Conservation (phyloP, 164 flowering plant species). For the Dillenia suffruticosa region DNA sequence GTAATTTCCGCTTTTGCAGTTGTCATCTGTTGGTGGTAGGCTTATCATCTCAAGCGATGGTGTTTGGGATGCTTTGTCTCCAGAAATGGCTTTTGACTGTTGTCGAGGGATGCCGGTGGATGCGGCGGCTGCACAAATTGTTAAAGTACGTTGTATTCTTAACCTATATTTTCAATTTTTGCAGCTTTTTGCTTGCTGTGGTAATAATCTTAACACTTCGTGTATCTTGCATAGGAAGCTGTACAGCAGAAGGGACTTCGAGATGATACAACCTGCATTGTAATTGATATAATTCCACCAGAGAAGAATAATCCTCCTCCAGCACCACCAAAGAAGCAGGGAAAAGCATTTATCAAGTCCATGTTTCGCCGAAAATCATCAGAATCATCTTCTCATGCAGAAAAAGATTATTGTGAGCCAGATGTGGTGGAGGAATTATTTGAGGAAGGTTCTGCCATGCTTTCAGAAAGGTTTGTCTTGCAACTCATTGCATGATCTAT, state of each 20-base stretch:
- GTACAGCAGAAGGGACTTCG: constrained; percentile 72
- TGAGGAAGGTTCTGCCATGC: constrained; percentile 96
- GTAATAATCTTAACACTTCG: constrained; percentile 1
- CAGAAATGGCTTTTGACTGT: constrained; percentile 71
- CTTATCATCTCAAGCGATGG: constrained; percentile 94
- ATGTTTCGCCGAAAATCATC: constrained; percentile 70
- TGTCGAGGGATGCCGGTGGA: constrained; percentile 83
- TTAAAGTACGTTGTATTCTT: constrained; percentile 45
- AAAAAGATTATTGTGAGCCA: constrained; percentile 58
- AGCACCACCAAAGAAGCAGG: constrained; percentile 73
- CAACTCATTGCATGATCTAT: neutral
- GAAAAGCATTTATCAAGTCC: constrained; percentile 73
- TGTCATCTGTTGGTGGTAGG: constrained; percentile 89
- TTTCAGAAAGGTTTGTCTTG: constrained; percentile 77
- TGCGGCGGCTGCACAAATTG: constrained; percentile 86
- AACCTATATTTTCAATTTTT: neutral
- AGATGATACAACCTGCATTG: constrained; percentile 99
- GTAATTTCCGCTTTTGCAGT: constrained; percentile 33
- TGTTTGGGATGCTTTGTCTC: constrained; percentile 93
- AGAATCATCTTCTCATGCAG: constrained; percentile 54
- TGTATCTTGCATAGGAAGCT: constrained; percentile 61
- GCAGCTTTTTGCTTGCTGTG: neutral
- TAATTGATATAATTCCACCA: constrained; percentile 66
- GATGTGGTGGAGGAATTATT: constrained; percentile 83
- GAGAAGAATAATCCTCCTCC: constrained; percentile 57